A percentile compares a stretch with the other conserved stretches of the same genome.
Conservation (phyloP, 331 rosid genomes). For the Malus hybrid region DNA sequence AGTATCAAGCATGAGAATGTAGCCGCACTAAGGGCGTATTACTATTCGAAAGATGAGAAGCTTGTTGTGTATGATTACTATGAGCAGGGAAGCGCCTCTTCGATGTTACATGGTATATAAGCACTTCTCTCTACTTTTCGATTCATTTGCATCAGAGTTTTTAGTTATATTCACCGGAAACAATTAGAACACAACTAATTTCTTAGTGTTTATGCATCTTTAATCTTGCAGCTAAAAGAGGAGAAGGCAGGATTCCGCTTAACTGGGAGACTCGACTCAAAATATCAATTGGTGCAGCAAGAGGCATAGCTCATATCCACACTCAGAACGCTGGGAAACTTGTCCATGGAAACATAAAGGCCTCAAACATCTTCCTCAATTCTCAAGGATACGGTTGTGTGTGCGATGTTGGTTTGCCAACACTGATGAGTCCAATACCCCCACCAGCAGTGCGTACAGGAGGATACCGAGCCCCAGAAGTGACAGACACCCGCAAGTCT, state of each 20-base stretch:
- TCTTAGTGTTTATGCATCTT: background rate
- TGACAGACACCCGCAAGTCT: slow-evolving; percentile 66
- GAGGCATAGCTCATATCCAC: slow-evolving; percentile 83
- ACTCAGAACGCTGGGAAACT: slow-evolving; percentile 60
- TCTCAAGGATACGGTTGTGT: slow-evolving; percentile 72
- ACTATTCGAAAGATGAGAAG: slow-evolving; percentile 82
- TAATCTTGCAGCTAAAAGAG: slow-evolving; percentile 50
- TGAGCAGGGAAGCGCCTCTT: slow-evolving; percentile 58
- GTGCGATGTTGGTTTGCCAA: slow-evolving; percentile 59
- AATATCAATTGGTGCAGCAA: slow-evolving; percentile 73
- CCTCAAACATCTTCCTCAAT: slow-evolving; percentile 80
- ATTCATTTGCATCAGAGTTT: no score
- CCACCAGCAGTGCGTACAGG: slow-evolving; percentile 41
- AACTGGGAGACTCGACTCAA: slow-evolving; percentile 82
- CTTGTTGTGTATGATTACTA: slow-evolving; percentile 62
- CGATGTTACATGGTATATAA: slow-evolving; percentile 66
- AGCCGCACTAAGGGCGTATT: slow-evolving; percentile 60
- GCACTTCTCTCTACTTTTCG: background rate
- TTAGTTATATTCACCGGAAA: no score
- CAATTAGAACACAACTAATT: no score
- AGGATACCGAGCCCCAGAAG: slow-evolving; percentile 95
- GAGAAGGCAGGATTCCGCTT: slow-evolving; percentile 43
- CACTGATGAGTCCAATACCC: slow-evolving; percentile 55
- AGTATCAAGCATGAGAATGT: slow-evolving; percentile 78
- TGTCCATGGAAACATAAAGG: slow-evolving; percentile 91